phyloP scores from a whole-genome alignment of 2,329 filamentous ascomycete species.

The Neophaeococcomyces mojaviensis region DNA sequence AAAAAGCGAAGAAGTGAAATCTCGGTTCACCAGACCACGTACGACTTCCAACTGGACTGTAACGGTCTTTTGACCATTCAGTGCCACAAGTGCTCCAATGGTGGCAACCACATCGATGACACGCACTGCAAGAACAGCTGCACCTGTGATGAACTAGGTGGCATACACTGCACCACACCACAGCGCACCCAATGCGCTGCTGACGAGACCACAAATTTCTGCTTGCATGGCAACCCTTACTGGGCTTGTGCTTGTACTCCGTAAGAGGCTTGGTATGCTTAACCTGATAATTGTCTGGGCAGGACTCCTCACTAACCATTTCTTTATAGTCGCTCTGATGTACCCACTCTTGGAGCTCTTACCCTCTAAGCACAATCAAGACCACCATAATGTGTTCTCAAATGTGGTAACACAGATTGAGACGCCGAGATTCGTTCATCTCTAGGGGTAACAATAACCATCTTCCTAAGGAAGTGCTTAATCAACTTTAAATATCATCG shows the following conservation, averaged over 20 bases:
- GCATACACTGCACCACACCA: not conserved
- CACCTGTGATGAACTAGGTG: not conserved
- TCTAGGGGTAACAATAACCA: too few relatives aligned
- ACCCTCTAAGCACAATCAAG: too few relatives aligned
- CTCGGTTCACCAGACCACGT: not conserved
- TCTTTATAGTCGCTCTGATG: too few relatives aligned
- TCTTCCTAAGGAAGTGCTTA: too few relatives aligned
- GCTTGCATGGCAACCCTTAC: not conserved
- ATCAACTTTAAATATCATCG: too few relatives aligned
- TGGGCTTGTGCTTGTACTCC: slow-evolving; percentile 3
- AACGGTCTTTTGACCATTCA: not conserved
- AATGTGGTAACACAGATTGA: too few relatives aligned
- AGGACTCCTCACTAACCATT: too few relatives aligned
- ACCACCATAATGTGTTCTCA: too few relatives aligned
- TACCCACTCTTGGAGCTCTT: too few relatives aligned
- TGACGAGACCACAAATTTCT: not conserved
- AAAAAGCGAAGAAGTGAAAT: not conserved
- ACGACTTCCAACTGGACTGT: slow-evolving; percentile 2
- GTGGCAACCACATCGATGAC: not conserved
- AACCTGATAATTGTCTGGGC: too few relatives aligned
- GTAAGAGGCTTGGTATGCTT: too few relatives aligned
- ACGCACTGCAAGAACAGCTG: not conserved
- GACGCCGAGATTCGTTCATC: too few relatives aligned
- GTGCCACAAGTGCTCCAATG: not conserved
- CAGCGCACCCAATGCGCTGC: not conserved